Percentiles rank a stretch among this genome's conserved stretches.
Conservation (phyloP, 305 asterid genomes). For the Fraxinus angustifolia region DNA sequence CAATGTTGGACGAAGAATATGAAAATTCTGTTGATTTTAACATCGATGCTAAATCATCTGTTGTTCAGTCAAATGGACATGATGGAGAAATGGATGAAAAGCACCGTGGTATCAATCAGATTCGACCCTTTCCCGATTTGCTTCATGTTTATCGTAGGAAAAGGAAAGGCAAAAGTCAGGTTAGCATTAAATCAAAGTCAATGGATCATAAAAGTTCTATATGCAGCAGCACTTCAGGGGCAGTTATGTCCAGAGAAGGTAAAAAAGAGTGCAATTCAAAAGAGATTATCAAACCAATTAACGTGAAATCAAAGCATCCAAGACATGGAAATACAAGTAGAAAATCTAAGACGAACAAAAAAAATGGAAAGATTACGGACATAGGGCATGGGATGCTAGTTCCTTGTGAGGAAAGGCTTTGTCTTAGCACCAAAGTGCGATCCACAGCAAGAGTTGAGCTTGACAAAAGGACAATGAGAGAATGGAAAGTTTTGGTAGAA, state of each 20-base stretch:
- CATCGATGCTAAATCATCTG: neutral
- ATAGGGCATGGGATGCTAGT: neutral
- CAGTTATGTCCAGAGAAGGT: neutral
- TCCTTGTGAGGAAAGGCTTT: slow-evolving; percentile 1
- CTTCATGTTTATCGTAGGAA: neutral
- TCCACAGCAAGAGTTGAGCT: slow-evolving; percentile 19
- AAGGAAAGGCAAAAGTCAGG: neutral
- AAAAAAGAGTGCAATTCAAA: neutral
- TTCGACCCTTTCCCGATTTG: neutral
- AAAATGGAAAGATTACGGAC: neutral
- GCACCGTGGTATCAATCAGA: neutral
- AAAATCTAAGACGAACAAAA: neutral
- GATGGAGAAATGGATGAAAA: neutral
- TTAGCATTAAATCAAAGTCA: neutral
- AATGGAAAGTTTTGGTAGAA: slow-evolving; percentile 14
- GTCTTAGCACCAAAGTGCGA: neutral
- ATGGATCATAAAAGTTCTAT: neutral
- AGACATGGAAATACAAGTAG: neutral
- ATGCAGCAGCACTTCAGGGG: neutral
- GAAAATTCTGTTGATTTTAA: neutral
- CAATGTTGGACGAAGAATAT: neutral
- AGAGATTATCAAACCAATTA: neutral
- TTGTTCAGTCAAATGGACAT: neutral
- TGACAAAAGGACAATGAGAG: slow-evolving; percentile 20
- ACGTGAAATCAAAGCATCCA: neutral